Evolutionary conservation across 768 basidiomycete genomes (phyloP).

Genomic region (Leccinum imitatum): DNA sequence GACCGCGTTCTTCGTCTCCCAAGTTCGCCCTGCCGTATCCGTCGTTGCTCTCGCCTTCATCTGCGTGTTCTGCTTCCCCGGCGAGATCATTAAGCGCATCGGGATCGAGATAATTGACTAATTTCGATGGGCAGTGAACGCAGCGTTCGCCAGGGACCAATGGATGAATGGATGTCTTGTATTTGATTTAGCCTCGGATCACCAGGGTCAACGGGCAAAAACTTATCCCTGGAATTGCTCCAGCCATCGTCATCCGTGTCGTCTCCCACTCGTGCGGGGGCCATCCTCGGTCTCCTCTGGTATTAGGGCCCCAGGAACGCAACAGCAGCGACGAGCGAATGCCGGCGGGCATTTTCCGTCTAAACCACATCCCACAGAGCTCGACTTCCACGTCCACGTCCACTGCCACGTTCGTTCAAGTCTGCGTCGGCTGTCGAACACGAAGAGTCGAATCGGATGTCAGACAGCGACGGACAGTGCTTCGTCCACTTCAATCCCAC

Average conservation of each 20-base stretch:
- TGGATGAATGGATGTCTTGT: constrained; percentile 16
- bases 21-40: constrained; percentile 22
- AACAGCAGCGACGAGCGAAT: background rate
- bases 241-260: constrained; percentile 26
- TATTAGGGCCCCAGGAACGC: constrained; percentile 31
- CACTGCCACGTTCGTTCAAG: background rate
- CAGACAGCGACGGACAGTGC: no score
- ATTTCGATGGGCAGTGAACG: constrained; percentile 67
- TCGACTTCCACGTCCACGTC: constrained; percentile 32
- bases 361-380: constrained; percentile 33
- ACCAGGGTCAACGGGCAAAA: background rate
- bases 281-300: constrained; percentile 38
- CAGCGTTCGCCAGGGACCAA: constrained; percentile 29
- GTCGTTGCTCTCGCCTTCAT: constrained; percentile 34
- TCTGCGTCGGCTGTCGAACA: no score
- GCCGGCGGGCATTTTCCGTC: constrained; percentile 16
- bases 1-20: constrained; percentile 42
- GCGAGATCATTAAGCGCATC: constrained; percentile 61
- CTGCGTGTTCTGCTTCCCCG: constrained; percentile 51
- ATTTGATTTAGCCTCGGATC: constrained; percentile 10
- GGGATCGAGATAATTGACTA: constrained; percentile 51
- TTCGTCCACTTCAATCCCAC: no score
- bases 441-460: no score
- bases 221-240: constrained; percentile 29
- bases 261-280: constrained; percentile 7